A percentile compares a stretch with the other conserved stretches of the same genome.
Evolutionary conservation across 2,329 filamentous ascomycete genomes (phyloP).

Genomic region (Sclerotinia sclerotiorum): DNA sequence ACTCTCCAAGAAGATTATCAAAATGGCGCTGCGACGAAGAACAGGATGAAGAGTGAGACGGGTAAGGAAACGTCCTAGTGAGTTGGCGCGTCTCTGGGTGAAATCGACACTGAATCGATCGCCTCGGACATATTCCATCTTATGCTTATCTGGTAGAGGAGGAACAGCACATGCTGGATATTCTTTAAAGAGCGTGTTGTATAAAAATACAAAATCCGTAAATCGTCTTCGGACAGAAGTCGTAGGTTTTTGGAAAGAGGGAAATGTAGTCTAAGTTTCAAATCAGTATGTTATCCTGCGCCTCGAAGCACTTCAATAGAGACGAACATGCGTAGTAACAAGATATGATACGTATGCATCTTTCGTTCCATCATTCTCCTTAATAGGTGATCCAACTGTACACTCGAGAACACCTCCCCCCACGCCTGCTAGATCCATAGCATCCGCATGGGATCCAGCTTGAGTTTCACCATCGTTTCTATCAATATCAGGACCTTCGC

Average conservation of each 20-base stretch:
- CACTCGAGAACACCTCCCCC: conserved; percentile 79
- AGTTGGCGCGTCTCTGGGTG: conserved; percentile 82
- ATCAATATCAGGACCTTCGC: conserved; percentile 23
- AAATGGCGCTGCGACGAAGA: conserved; percentile 75
- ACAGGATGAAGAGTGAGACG: conserved; percentile 86
- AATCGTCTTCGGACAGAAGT: conserved; percentile 86
- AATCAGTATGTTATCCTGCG: conserved; percentile 29
- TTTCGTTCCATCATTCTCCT: conserved; percentile 95
- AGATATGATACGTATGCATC: conserved; percentile 96
- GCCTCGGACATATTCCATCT: conserved; percentile 97
- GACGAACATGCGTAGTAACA: conserved; percentile 79
- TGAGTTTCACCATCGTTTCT: conserved; percentile 32
- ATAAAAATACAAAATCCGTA: conserved; percentile 96
- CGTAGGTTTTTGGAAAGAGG: conserved; percentile 80
- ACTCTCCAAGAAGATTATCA: conserved; percentile 89
- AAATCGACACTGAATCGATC: conserved; percentile 95
- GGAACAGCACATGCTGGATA: conserved; percentile 91
- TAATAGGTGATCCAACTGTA: conserved; percentile 77
- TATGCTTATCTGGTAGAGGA: conserved; percentile 95
- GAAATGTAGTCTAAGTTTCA: conserved; percentile 77
- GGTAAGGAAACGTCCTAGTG: conserved; percentile 85
- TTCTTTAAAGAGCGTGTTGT: conserved; percentile 82
- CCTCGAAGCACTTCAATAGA: conserved; percentile 6
- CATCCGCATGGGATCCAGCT: conserved; percentile 41
- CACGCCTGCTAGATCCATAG: conserved; percentile 58